Evolutionary conservation across 1,284 basidiomycete species (phyloP).

Genomic region (Cryptococcus maquisensis): DNA sequence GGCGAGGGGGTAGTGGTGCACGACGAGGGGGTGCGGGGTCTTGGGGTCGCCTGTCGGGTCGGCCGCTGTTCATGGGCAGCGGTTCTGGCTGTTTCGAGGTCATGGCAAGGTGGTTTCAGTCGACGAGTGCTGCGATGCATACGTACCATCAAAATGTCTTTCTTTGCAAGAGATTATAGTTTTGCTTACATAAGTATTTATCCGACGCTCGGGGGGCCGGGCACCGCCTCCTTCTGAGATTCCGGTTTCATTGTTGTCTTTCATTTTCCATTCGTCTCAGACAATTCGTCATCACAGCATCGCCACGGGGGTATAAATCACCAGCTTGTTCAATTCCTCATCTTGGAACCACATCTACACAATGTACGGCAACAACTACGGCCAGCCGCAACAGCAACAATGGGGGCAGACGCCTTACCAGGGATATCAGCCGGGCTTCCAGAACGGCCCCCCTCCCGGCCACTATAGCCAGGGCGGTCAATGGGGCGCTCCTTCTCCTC

Average conservation of each 20-base stretch:
- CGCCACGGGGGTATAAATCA: too few species aligned
- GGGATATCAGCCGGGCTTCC: constrained; percentile 2
- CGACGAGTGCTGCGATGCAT: too few species aligned
- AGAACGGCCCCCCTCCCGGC: constrained; percentile 1
- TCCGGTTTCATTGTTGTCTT: too few species aligned
- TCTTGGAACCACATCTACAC: background rate
- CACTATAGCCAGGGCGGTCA: background rate
- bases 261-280: background rate
- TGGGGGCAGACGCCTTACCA: constrained; percentile 8
- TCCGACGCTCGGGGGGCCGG: too few species aligned
- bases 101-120: background rate
- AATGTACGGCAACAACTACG: constrained; percentile 16
- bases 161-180: too few species aligned
- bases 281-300: background rate
- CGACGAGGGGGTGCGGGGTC: too few species aligned
- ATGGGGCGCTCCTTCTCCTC: constrained; percentile 3
- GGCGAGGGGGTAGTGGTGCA: background rate
- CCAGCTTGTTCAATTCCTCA: background rate
- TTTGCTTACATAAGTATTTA: too few species aligned
- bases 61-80: too few species aligned
- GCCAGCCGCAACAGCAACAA: constrained; percentile 9
- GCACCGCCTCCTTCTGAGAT: too few species aligned
- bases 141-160: too few species aligned
- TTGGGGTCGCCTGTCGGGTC: too few species aligned
- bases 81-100: background rate